Evolutionary conservation across 441 rosid genomes (phyloP).

Genomic region (Aquilaria agallochum): DNA sequence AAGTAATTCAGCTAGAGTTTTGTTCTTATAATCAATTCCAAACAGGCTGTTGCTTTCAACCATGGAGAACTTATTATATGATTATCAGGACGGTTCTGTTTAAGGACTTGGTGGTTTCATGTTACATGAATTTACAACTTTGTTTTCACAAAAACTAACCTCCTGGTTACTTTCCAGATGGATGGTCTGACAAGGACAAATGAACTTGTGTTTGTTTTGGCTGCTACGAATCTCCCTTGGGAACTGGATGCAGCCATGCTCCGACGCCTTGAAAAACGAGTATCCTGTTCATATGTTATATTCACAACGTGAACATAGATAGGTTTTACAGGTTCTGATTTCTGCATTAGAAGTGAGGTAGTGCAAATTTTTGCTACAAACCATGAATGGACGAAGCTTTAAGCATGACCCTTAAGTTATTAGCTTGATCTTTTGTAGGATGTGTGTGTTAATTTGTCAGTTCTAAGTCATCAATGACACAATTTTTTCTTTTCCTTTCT

Average conservation of each 20-base stretch:
- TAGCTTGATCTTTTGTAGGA: too few species aligned
- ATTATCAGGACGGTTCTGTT: too few species aligned
- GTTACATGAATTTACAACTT: not conserved
- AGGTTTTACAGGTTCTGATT: not conserved
- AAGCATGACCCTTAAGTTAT: too few species aligned
- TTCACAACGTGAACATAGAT: not conserved
- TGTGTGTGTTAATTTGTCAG: too few species aligned
- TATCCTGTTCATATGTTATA: conserved; percentile 45
- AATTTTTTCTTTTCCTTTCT: too few species aligned
- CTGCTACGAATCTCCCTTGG: conserved; percentile 98
- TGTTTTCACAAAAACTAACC: conserved; percentile 19
- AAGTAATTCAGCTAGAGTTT: too few species aligned
- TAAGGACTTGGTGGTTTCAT: not conserved
- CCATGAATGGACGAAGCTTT: too few species aligned
- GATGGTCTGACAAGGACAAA: conserved; percentile 81
- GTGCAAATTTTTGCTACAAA: not conserved
- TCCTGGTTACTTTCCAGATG: conserved; percentile 60
- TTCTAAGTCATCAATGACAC: too few species aligned
- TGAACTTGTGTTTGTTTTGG: conserved; percentile 93
- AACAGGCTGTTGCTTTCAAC: too few species aligned
- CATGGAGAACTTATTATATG: too few species aligned
- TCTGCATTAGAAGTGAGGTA: not conserved
- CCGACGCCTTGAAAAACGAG: conserved; percentile 90
- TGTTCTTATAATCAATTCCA: too few species aligned
- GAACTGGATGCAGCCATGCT: conserved; percentile 98